Base-by-base conservation (phyloP, 1,284 basidiomycete species). In the Anthracocystis walkeri region DNA sequence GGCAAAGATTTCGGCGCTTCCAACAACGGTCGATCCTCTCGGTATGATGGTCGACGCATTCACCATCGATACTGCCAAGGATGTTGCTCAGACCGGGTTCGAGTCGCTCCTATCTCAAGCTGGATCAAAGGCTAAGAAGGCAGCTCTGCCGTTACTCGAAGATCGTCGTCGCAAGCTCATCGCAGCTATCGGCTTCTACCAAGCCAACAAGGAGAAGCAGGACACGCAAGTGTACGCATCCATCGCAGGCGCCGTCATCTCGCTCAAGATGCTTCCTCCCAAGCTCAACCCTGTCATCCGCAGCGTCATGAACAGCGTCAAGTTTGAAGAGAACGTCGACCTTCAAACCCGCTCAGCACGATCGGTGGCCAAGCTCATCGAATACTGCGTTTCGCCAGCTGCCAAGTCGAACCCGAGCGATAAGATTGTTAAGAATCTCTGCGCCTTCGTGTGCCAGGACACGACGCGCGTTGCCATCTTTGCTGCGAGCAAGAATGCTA, bases 261-360 rank as follows among this genome's bases (percentile, higher is more conserved):
- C 81, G 4, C 78, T 84, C 61, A 70, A 79, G 58, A 27, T 77
- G 18, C 62, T 85, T 11, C 83, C 83, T 0, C 48, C 67, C 8
- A 99, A 98, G 87, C 91, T 99, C 71, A 97, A 94, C 76, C 96
- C 93, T 0, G 91, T 99, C 49, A 95, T 99, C 58, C 94, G 97
- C 86, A 94, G 93, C 41, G 91, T 99, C 75, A 99, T 98, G 92
- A 97, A 96, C 76, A 94, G 94, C 40, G 92, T 99, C 87, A 99
- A 98, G 41, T 69, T 68, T 51, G 91, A 84, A 94, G 92, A 94
- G 78, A 97, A 96, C 74, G 67, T 90, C 33, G 91, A 97, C 77
- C 88, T 99, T 11, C 97, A 99, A 85, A 89, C 87, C n/a, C 91
- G 95, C 29, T 94, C 94, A 0, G 95, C 97, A 0, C 88, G 88